These are phyloP conservation scores for Aspergillus chevalieri DNA, from an alignment of 2,329 filamentous ascomycete genomes.

Conservation along the genomic window DNA sequence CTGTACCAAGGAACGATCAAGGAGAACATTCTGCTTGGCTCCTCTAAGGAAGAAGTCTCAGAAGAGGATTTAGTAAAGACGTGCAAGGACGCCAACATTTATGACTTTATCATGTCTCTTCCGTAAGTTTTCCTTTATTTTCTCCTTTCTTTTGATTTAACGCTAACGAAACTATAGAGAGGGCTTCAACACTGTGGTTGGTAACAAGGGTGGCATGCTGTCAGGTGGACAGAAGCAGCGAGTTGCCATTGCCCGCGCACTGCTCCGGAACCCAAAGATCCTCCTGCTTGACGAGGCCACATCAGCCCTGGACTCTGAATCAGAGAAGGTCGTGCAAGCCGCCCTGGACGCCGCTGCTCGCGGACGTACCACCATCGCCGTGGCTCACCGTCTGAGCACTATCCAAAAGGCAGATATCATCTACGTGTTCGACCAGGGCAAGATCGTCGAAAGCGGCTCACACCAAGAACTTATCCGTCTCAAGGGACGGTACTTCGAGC, in stretches of 20 bases:
- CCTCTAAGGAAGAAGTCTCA: slow-evolving; percentile 57
- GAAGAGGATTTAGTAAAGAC: slow-evolving; percentile 70
- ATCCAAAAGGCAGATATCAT: slow-evolving; percentile 94
- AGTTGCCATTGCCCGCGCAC: slow-evolving; percentile 82
- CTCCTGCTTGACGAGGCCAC: slow-evolving; percentile 75
- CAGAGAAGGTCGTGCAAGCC: slow-evolving; percentile 54
- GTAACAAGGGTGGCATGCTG: slow-evolving; percentile 76
- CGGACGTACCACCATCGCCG: slow-evolving; percentile 84
- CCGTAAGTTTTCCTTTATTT: slow-evolving; percentile 45
- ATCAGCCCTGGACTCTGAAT: slow-evolving; percentile 46
- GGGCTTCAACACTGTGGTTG: slow-evolving; percentile 78
- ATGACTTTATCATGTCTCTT: slow-evolving; percentile 81
- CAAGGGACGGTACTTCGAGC: slow-evolving; percentile 67
- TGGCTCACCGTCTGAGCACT: slow-evolving; percentile 84
- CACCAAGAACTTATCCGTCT: slow-evolving; percentile 66
- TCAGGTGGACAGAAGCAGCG: slow-evolving; percentile 93
- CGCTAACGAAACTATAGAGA: slow-evolving; percentile 42
- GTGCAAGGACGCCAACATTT: slow-evolving; percentile 86
- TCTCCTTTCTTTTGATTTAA: background rate
- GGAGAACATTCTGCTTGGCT: slow-evolving; percentile 83
- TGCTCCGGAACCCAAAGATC: slow-evolving; percentile 86
- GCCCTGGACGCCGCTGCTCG: slow-evolving; percentile 76
- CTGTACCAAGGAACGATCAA: slow-evolving; percentile 87
- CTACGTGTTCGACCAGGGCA: slow-evolving; percentile 90
- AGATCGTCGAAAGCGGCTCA: slow-evolving; percentile 76